A percentile compares a stretch with the other conserved stretches of the same genome.
phyloP scores from a whole-genome alignment of 768 basidiomycete species.

The Termitomyces sp. region DNA sequence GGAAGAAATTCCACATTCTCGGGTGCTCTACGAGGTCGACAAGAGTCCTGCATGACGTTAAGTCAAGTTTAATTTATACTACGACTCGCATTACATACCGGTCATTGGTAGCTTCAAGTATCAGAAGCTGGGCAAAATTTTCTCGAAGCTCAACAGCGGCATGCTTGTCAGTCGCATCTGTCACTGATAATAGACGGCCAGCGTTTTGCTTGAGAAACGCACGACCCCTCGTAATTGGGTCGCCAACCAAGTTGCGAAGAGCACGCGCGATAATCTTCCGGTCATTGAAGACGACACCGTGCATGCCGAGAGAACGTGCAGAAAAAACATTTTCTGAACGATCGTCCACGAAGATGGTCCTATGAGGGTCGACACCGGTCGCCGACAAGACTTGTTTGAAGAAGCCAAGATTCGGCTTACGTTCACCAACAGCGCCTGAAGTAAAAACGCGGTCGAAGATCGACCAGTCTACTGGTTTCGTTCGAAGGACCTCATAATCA shows the following conservation, averaged over 20 bases:
- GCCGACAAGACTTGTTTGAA: slow-evolving; percentile 42
- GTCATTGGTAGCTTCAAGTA: slow-evolving; percentile 46
- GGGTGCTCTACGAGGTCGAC: slow-evolving; percentile 36
- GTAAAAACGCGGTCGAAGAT: slow-evolving; percentile 47
- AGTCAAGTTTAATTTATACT: not conserved
- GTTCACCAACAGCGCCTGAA: slow-evolving; percentile 44
- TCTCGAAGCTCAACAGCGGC: slow-evolving; percentile 34
- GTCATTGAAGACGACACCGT: slow-evolving; percentile 47
- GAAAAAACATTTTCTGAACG: slow-evolving; percentile 53
- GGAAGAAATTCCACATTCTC: slow-evolving; percentile 51
- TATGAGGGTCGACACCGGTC: slow-evolving; percentile 37
- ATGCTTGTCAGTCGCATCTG: slow-evolving; percentile 23
- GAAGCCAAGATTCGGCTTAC: slow-evolving; percentile 51
- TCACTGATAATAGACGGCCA: slow-evolving; percentile 37
- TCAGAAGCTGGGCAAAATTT: slow-evolving; percentile 56
- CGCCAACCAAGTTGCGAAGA: slow-evolving; percentile 40
- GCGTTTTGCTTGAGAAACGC: slow-evolving; percentile 36
- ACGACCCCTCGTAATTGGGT: slow-evolving; percentile 38
- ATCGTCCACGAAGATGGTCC: slow-evolving; percentile 54
- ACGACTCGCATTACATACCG: slow-evolving; percentile 20
- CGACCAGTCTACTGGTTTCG: slow-evolving; percentile 41
- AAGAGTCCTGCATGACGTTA: slow-evolving; percentile 28
- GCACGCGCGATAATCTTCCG: slow-evolving; percentile 33
- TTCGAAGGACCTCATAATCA: slow-evolving; percentile 40
- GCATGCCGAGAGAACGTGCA: slow-evolving; percentile 50